Conservation (phyloP, 2,329 filamentous ascomycete genomes). For the Sphaerulina musiva region DNA sequence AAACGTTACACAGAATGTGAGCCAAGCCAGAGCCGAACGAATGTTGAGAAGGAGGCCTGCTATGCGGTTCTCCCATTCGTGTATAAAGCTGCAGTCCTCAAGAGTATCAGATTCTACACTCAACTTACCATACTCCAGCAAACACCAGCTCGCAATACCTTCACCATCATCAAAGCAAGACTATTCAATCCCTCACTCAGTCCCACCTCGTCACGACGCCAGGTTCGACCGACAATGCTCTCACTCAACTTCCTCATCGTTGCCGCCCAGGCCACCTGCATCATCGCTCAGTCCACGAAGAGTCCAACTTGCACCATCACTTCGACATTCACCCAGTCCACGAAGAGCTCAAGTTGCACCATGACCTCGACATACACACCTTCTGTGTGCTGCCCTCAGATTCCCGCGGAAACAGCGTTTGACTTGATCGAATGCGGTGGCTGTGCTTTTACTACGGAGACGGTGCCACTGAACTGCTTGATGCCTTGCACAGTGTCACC, state of each 20-base stretch:
- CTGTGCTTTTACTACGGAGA: conserved; percentile 1
- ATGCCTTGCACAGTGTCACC: conserved; percentile 5
- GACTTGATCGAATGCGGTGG: conserved; percentile 4
- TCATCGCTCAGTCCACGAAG: background rate
- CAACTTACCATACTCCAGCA: background rate
- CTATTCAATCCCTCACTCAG: too few relatives aligned
- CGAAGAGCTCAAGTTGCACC: background rate
- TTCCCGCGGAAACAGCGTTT: conserved; percentile 4
- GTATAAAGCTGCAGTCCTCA: background rate
- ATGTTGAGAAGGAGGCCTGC: background rate
- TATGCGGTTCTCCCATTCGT: background rate
- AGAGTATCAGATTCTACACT: background rate
- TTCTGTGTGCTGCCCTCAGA: conserved; percentile 9
- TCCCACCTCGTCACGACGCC: too few relatives aligned
- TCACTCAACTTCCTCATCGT: background rate
- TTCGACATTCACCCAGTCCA: background rate
- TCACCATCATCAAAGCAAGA: background rate
- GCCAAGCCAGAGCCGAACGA: background rate
- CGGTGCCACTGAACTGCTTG: conserved; percentile 9
- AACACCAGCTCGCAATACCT: background rate
- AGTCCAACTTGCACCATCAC: conserved; percentile 3
- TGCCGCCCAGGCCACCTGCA: background rate
- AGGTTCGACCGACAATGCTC: too few relatives aligned
- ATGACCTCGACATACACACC: conserved; percentile 1
- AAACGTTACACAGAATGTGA: background rate